Evolutionary conservation across 2,329 filamentous ascomycete species (phyloP), one percentile per base, ranked within the genome.

Genomic region (Exserohilum rostratum): DNA sequence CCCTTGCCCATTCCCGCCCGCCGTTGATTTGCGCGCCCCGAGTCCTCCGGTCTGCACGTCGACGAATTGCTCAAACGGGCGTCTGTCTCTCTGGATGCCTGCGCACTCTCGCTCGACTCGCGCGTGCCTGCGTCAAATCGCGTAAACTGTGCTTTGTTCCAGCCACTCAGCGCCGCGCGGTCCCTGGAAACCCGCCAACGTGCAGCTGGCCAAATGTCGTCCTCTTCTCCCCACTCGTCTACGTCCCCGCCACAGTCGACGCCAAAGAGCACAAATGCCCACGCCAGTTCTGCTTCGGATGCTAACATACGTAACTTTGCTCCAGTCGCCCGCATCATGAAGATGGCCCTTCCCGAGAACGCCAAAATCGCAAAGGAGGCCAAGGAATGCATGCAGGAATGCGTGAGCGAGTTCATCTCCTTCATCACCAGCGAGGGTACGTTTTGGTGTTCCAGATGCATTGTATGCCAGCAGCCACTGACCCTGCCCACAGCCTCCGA

Each of bases 321-420:
- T 79, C 87, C 89, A 99, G 95, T 99, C 71, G 95, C 95, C 64
- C 90, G 95, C 53, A 98, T 99, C 77, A 99, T 99, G 95, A 99
- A 99, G 79, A 90, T 92, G 69, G 95, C 95, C 6, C 83, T 99
- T 44, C 95, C 95, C 46, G 95, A 99, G 64, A 99, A 99, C 73
- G 95, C 95, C 66, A 99, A 99, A 80, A 99, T 99, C 58, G 93
- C 93, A 56, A 99, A 99, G 76, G 95, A 99, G 76, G 95, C 95
- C 51, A 99, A 99, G 78, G 95, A 99, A 76, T 99, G 95, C 79
- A 98, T 99, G 95, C 95, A 99, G 78, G 95, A 99, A 78, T 99
- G 95, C 74, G 95, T 99, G 55, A 97, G 93, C 87, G 95, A 99
- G 80, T 99, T 99, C 78, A 99, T 99, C 81, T 96, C 91, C 6